Evolutionary conservation across 2,329 filamentous ascomycete species (phyloP).

Genomic region (Xylaria sp.): DNA sequence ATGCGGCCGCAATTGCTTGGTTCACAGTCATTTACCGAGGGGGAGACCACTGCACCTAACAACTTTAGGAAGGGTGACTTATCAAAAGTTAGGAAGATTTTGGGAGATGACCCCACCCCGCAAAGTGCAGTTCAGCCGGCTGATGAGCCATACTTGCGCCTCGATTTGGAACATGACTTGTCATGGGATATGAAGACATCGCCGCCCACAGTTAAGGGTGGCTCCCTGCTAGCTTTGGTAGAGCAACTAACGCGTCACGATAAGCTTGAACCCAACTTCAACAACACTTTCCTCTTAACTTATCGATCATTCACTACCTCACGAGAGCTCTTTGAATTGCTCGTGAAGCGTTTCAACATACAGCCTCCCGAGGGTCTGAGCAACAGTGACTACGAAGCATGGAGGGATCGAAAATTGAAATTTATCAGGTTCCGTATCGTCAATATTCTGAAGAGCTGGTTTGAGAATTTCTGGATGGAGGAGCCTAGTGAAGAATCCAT

Average conservation of each 20-base stretch:
- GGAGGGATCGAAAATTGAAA: constrained; percentile 95
- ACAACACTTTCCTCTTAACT: constrained; percentile 96
- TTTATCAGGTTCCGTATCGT: constrained; percentile 95
- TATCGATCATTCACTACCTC: constrained; percentile 96
- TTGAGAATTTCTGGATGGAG: constrained; percentile 99
- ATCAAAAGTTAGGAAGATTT: constrained; percentile 73
- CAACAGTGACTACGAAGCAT: constrained; percentile 80
- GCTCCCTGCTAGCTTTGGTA: constrained; percentile 87
- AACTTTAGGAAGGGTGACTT: constrained; percentile 69
- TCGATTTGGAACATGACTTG: constrained; percentile 90
- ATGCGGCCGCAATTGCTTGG: constrained; percentile 61
- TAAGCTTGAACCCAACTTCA: constrained; percentile 93
- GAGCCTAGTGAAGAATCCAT: constrained; percentile 85
- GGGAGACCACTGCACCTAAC: constrained; percentile 58
- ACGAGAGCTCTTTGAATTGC: constrained; percentile 88
- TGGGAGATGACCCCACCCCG: constrained; percentile 71
- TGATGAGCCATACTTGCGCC: constrained; percentile 85
- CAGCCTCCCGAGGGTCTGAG: constrained; percentile 87
- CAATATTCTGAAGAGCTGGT: constrained; percentile 98
- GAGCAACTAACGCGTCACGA: constrained; percentile 97
- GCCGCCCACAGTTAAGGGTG: constrained; percentile 83
- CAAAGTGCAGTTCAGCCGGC: constrained; percentile 59
- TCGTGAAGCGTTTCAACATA: constrained; percentile 91
- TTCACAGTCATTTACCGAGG: constrained; percentile 74
- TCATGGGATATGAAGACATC: constrained; percentile 87